Evolutionary conservation across 2,329 filamentous ascomycete genomes (phyloP), one percentile per base, ranked within the genome.

Genomic region (Epichloe uncinata): DNA sequence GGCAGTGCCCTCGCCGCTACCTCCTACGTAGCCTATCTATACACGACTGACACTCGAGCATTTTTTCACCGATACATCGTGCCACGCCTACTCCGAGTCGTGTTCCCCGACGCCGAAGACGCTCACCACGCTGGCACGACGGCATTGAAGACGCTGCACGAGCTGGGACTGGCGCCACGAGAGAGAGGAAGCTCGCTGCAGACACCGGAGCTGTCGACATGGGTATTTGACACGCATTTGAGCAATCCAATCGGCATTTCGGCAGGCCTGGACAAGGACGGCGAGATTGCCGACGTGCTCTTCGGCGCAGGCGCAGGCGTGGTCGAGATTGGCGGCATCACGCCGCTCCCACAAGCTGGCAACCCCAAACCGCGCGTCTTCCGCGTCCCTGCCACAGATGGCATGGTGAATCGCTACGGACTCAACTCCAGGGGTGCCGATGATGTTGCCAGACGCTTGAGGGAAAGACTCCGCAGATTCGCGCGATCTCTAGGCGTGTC

Each of bases 231-330:
- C 36, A 78, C 84, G 54, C 75, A 71, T 3, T 69, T 98, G 44
- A 73, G 78, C 59, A 97, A 96, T 67, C 93, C 93, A 1, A 82
- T 98, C 59, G 93, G 85, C 50, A 95, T 94, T 55, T 94, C 88
- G n/a, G 93, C 88, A 5, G 93, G 93, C 9, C 81, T 98, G 42
- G 93, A 97, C 72, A 97, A 98, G 73, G 79, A 95, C 61, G 93
- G 84, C 49, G 87, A 95, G 54, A 83, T 97, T 49, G 86, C 90
- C 1, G 85, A 91, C 59, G 78, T 83, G 13, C 74, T 98, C 36
- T 86, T 97, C 62, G 87, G 82, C 7, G 71, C 96, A 3, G 93
- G 93, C 34, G 83, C 91, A 22, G 84, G 82, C 3, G 76, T 97
- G 37, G 87, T 98, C 33, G 93, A 98, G 64, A 85, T 98, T 2